Conservation (phyloP, 2,329 filamentous ascomycete genomes). For the Botryotinia narcissicola region DNA sequence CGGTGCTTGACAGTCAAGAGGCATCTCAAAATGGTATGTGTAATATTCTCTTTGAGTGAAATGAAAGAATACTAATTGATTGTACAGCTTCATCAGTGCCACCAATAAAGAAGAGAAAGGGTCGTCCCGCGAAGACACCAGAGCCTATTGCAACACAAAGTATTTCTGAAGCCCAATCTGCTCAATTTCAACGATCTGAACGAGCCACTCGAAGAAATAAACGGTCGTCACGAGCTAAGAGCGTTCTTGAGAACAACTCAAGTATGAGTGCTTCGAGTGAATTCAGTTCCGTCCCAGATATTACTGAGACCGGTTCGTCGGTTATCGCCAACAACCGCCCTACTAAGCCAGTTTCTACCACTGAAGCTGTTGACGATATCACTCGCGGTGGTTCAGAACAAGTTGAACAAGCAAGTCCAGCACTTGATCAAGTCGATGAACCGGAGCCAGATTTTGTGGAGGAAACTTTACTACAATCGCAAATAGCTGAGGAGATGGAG, state of each 20-base stretch:
- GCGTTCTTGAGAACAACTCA: conserved; percentile 18
- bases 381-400: not conserved
- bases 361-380: conserved; percentile 20
- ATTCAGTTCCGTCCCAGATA: not conserved
- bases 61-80: not conserved
- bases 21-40: conserved; percentile 19
- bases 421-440: not conserved
- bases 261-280: not conserved
- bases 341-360: not conserved
- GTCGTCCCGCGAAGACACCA: conserved; percentile 18
- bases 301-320: not conserved
- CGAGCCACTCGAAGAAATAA: conserved; percentile 2
- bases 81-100: conserved; percentile 1
- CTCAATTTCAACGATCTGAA: not conserved
- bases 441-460: conserved; percentile 14
- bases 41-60: not conserved
- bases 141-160: not conserved
- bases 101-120: conserved; percentile 24
- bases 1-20: conserved; percentile 33
- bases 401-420: not conserved
- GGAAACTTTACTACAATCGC: conserved; percentile 17
- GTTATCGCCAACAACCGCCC: not conserved
- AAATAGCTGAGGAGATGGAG: conserved; percentile 18
- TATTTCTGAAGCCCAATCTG: not conserved
- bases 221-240: conserved; percentile 14